Conservation (phyloP, 352 stramenopile species). For the Phytophthora hybrid region DNA sequence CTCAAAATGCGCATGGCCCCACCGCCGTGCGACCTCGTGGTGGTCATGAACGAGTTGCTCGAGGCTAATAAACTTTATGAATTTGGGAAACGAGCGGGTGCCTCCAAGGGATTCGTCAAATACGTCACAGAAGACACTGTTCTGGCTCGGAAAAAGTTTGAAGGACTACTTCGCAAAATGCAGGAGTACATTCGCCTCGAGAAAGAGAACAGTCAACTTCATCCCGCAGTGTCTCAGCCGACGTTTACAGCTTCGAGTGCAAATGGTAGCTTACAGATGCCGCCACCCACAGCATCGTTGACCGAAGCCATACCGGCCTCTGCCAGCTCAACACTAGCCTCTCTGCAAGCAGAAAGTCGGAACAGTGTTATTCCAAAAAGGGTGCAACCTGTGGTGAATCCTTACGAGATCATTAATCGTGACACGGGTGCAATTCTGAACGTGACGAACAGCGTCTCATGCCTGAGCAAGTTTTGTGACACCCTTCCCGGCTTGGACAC, state of each 20-base stretch:
- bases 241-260: constrained; percentile 1
- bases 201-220: constrained; percentile 36
- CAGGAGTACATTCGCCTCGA: constrained; percentile 63
- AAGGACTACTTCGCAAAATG: constrained; percentile 68
- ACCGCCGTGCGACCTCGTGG: constrained; percentile 69
- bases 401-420: constrained; percentile 65
- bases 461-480: constrained; percentile 84
- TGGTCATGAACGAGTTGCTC: constrained; percentile 81
- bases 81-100: constrained; percentile 59
- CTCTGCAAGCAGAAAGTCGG: constrained; percentile 24
- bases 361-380: constrained; percentile 21
- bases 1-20: constrained; percentile 53
- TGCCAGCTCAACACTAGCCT: constrained; percentile 23
- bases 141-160: constrained; percentile 66
- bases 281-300: constrained; percentile 11
- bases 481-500: constrained; percentile 84
- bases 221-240: constrained; percentile 4
- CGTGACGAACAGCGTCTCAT: constrained; percentile 65
- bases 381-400: constrained; percentile 30
- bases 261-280: constrained; percentile 20
- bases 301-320: constrained; percentile 7
- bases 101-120: constrained; percentile 59
- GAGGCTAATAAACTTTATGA: constrained; percentile 82
- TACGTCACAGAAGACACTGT: constrained; percentile 63
- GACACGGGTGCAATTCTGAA: constrained; percentile 78